Evolutionary conservation across 1,284 basidiomycete species (phyloP), one percentile per base, ranked within the genome.

Genomic region (Xerocomus amazonicus): DNA sequence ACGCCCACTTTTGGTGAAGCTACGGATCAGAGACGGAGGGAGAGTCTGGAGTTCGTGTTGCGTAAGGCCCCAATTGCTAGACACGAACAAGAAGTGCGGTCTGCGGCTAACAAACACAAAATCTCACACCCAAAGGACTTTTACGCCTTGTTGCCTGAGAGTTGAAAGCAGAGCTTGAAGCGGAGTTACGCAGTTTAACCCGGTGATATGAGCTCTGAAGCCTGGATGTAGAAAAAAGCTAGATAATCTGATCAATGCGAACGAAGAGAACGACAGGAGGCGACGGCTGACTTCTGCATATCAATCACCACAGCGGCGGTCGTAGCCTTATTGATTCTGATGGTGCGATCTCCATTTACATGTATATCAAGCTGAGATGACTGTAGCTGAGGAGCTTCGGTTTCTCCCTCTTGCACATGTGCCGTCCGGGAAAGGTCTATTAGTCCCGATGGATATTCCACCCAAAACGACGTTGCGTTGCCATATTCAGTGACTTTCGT

Each of bases 241-340:
- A 50, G 27, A 2, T 17, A 19, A 37, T 3, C 9, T 28, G 39
- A 40, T 62, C 38, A 58, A 48, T 13, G 34, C 28, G 19, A 14
- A 36, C 10, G 6, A 3, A 37, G 9, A 13, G 39, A 17, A 41
- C 8, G 28, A 16, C 28, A 17, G 16, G 32, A 35, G 32, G 17
- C 40, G 8, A 41, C 27, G 12, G 83, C 83, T 83, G 82, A 84
- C 84, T 86, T 87, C 62, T 86, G 84, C 84, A 87, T 86, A 61
- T 86, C 84, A 51, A 86, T 75, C 31, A 86, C 73, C 23, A 85
- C 77, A 51, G 81, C 66, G 12, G 83, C 84, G 28, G 74, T 78
- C 40, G 71, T 68, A 35, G 71, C 65, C 33, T 70, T 73, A 55
- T 79, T 71, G 12, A 85, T 66, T 47, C 83, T 72, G 37, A 85